Conservation (phyloP, 139 green algal genomes). For the Coccomyxa sp. region DNA sequence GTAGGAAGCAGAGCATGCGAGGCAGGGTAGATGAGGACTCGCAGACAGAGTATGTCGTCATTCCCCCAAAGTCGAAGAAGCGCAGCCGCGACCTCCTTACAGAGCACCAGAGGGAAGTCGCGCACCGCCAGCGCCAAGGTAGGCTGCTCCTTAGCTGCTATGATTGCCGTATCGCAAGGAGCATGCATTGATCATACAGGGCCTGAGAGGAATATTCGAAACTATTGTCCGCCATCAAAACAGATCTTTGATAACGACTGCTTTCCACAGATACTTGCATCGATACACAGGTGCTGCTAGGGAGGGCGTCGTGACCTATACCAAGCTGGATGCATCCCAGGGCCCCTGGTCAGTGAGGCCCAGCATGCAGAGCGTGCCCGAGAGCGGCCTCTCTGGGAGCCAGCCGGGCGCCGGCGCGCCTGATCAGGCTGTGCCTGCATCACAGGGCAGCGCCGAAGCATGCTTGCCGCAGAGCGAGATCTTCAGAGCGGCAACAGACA, state of each 20-base stretch:
- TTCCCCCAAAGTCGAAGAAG: background rate
- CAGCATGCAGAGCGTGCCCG: too few species aligned
- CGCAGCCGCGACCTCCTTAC: background rate
- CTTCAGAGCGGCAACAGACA: background rate
- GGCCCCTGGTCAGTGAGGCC: background rate
- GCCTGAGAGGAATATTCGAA: background rate
- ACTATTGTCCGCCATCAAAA: background rate
- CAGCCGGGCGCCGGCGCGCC: too few species aligned
- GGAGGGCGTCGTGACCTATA: background rate
- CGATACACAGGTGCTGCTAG: background rate
- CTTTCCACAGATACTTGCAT: background rate
- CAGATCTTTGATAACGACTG: too few species aligned
- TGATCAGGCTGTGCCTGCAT: background rate
- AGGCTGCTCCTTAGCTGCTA: too few species aligned
- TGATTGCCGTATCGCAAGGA: background rate
- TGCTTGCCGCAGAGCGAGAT: background rate
- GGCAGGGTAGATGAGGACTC: background rate
- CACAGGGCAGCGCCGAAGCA: background rate
- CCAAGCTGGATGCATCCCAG: background rate
- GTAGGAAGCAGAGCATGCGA: background rate
- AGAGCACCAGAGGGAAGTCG: background rate
- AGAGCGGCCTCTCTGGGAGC: too few species aligned
- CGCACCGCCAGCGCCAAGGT: background rate
- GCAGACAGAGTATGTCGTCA: background rate
- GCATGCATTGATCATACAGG: background rate